These are phyloP conservation scores for Ramichloridium luteum DNA, from an alignment of 2,329 filamentous ascomycete genomes.

Conservation along the genomic window DNA sequence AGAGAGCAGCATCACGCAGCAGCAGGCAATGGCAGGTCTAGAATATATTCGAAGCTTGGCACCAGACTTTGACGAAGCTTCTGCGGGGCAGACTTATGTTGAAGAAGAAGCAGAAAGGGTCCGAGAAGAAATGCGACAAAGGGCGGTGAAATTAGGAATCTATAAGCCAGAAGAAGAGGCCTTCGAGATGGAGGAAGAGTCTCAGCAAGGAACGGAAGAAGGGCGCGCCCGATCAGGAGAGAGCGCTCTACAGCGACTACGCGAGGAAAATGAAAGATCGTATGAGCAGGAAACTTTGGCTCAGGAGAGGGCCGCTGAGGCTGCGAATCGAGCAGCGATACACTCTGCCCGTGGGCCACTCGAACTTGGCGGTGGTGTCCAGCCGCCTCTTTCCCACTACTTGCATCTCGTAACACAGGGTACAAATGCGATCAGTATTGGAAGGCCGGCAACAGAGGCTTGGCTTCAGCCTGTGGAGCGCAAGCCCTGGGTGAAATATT, in stretches of 20 bases:
- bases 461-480: slow-evolving; percentile 22
- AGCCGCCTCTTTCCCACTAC: slow-evolving; percentile 11
- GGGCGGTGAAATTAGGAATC: slow-evolving; percentile 24
- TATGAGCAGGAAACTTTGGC: slow-evolving; percentile 17
- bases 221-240: slow-evolving; percentile 18
- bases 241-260: slow-evolving; percentile 18
- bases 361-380: slow-evolving; percentile 21
- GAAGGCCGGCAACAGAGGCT: slow-evolving; percentile 12
- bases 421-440: slow-evolving; percentile 10
- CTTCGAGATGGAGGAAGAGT: slow-evolving; percentile 10
- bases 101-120: slow-evolving; percentile 23
- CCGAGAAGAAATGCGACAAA: slow-evolving; percentile 18
- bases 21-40: slow-evolving; percentile 22
- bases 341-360: slow-evolving; percentile 18
- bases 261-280: slow-evolving; percentile 20
- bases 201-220: slow-evolving; percentile 16
- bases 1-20: slow-evolving; percentile 14
- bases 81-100: slow-evolving; percentile 22
- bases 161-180: slow-evolving; percentile 19
- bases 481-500: slow-evolving; percentile 26
- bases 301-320: slow-evolving; percentile 9
- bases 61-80: slow-evolving; percentile 25
- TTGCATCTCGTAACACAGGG: background rate
- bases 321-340: slow-evolving; percentile 12
- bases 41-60: slow-evolving; percentile 22